Percentiles rank a stretch among this genome's conserved stretches.
phyloP scores from a whole-genome alignment of 208 protist species.

The Balamuthia mandrillaris region DNA sequence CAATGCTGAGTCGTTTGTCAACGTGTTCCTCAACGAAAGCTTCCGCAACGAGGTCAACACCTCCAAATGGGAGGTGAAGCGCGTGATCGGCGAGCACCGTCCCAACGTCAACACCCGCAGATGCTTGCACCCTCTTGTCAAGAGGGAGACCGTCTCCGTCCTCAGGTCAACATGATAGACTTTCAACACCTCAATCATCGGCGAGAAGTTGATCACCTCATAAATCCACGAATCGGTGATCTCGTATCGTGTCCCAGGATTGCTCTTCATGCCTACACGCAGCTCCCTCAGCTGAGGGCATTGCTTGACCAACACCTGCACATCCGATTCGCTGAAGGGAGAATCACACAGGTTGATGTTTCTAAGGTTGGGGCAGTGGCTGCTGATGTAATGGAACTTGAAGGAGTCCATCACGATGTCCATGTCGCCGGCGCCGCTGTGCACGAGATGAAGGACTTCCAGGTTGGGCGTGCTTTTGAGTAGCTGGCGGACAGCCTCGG shows the following conservation, averaged over 20 bases:
- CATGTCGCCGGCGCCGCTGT: slow-evolving; percentile 1
- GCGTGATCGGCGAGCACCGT: background rate
- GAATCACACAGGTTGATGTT: slow-evolving; percentile 21
- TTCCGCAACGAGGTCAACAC: background rate
- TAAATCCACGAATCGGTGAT: slow-evolving; percentile 25
- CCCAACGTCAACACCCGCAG: background rate
- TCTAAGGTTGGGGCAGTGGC: background rate
- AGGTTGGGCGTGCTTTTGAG: background rate
- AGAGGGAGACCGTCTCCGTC: background rate
- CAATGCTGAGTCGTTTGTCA: background rate
- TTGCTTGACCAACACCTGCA: background rate
- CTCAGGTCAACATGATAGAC: slow-evolving; percentile 13
- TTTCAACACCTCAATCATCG: slow-evolving; percentile 9
- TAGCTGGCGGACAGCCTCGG: background rate
- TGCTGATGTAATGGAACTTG: background rate
- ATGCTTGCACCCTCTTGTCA: background rate
- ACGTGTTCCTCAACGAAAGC: background rate
- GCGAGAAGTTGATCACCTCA: slow-evolving; percentile 22
- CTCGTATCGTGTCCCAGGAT: slow-evolving; percentile 9
- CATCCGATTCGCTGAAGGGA: slow-evolving; percentile 1
- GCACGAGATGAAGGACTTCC: background rate
- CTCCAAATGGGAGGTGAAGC: slow-evolving; percentile 6
- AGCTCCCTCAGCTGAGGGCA: background rate
- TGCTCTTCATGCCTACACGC: slow-evolving; percentile 25
- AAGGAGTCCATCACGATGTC: slow-evolving; percentile 19